phyloP scores from a whole-genome alignment of 768 basidiomycete genomes.

The Naganishia randhawae region DNA sequence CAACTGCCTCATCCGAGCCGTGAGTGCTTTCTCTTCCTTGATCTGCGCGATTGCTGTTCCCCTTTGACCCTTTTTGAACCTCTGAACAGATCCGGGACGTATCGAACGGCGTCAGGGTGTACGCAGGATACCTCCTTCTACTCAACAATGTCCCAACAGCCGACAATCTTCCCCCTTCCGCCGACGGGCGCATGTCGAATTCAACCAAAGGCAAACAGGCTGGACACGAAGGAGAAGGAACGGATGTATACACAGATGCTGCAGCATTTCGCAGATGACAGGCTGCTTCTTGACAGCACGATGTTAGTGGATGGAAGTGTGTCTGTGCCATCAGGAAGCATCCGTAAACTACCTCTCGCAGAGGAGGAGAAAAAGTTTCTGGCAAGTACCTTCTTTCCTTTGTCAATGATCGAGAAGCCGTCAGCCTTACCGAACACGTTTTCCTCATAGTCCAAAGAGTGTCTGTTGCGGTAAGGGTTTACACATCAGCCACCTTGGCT shows the following conservation, averaged over 20 bases:
- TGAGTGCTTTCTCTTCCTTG: too few species aligned
- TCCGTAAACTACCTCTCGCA: neutral
- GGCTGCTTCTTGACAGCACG: constrained; percentile 1
- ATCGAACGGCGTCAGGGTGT: too few species aligned
- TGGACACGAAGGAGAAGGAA: constrained; percentile 11
- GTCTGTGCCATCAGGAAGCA: too few species aligned
- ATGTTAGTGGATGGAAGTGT: neutral
- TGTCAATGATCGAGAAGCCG: neutral
- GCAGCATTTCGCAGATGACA: constrained; percentile 10
- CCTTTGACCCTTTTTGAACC: too few species aligned
- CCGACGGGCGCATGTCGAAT: neutral
- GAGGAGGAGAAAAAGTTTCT: constrained; percentile 24
- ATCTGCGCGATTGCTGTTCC: too few species aligned
- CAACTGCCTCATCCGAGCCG: too few species aligned
- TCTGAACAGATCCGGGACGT: neutral
- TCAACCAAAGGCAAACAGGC: constrained; percentile 22
- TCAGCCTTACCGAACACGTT: neutral
- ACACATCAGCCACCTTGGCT: neutral
- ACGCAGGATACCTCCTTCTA: too few species aligned
- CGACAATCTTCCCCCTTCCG: constrained; percentile 20
- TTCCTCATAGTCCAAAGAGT: constrained; percentile 12
- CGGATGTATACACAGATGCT: constrained; percentile 9
- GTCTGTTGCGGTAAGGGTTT: constrained; percentile 15
- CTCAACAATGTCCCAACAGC: neutral
- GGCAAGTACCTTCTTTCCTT: neutral